Evolutionary conservation across 352 stramenopile species (phyloP).

Genomic region (Phytophthora macrochlamydospora): DNA sequence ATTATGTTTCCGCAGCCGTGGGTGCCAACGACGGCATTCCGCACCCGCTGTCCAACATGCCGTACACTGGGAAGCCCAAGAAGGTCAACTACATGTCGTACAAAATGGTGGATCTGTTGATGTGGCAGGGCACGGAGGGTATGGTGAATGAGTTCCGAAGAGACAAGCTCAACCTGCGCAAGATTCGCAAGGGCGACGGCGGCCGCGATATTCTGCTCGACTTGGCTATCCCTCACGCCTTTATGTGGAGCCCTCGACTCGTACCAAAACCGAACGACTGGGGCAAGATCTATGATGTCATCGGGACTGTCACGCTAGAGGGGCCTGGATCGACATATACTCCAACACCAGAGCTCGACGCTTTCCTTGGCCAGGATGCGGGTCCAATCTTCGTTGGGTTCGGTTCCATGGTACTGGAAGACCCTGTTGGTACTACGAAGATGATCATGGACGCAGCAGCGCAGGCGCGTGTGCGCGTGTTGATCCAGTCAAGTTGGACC

Average conservation of each 20-base stretch:
- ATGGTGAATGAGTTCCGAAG: conserved; percentile 87
- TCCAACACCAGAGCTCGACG: conserved; percentile 57
- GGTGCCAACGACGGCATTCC: conserved; percentile 88
- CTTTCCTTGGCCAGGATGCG: conserved; percentile 63
- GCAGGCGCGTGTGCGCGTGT: conserved; percentile 66
- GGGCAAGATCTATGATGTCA: conserved; percentile 86
- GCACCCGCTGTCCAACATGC: conserved; percentile 88
- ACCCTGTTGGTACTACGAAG: conserved; percentile 66
- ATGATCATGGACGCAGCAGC: conserved; percentile 89
- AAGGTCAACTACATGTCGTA: conserved; percentile 88
- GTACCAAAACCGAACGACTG: conserved; percentile 92
- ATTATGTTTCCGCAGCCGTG: conserved; percentile 95
- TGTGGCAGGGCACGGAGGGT: conserved; percentile 66
- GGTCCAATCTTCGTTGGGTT: conserved; percentile 95
- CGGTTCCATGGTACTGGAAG: conserved; percentile 92
- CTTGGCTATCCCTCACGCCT: conserved; percentile 81
- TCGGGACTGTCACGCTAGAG: conserved; percentile 81
- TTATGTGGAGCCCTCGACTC: conserved; percentile 90
- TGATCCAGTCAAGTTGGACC: conserved; percentile 93
- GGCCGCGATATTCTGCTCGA: conserved; percentile 65
- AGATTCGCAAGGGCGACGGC: conserved; percentile 67
- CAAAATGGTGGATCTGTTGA: conserved; percentile 84
- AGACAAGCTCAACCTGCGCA: conserved; percentile 57
- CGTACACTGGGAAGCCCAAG: conserved; percentile 69
- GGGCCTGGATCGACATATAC: conserved; percentile 48